phyloP scores from a whole-genome alignment of 1,284 basidiomycete genomes.

The Ceratorhiza oryzae-sativae region DNA sequence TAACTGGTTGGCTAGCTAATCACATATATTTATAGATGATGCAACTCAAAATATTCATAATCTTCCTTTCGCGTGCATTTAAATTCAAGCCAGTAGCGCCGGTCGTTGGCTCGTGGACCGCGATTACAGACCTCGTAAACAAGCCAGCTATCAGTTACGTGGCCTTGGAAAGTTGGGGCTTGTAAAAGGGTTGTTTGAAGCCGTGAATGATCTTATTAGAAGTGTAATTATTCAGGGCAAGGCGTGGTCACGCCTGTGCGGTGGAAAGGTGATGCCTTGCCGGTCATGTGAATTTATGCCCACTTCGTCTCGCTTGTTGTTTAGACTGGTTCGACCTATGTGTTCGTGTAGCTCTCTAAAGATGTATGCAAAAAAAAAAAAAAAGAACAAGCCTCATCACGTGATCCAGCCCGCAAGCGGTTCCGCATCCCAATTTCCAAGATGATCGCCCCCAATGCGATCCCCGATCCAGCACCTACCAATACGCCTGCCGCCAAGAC shows the following conservation, averaged over 20 bases:
- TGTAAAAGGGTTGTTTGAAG: not conserved
- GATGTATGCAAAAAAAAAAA: not conserved
- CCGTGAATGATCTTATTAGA: not conserved
- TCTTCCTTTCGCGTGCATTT: conserved; percentile 1
- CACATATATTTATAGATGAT: not conserved
- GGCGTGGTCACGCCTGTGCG: too few species aligned
- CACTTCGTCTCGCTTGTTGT: too few species aligned
- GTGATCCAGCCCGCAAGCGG: too few species aligned
- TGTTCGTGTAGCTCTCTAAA: not conserved
- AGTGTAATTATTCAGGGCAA: too few species aligned
- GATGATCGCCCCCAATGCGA: too few species aligned
- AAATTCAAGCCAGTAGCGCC: conserved; percentile 1
- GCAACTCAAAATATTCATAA: conserved; percentile 15
- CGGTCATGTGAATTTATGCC: too few species aligned
- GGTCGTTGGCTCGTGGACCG: not conserved
- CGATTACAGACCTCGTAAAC: not conserved
- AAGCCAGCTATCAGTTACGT: conserved; percentile 7
- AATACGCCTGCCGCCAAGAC: too few species aligned
- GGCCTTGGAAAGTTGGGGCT: conserved; percentile 4
- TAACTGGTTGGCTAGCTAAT: not conserved
- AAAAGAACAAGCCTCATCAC: too few species aligned
- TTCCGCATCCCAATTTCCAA: too few species aligned
- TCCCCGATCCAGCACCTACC: too few species aligned
- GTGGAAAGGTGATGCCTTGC: too few species aligned
- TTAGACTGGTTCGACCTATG: too few species aligned